Base-by-base conservation (phyloP, 257 asterid genomes). In the Lantana camara region DNA sequence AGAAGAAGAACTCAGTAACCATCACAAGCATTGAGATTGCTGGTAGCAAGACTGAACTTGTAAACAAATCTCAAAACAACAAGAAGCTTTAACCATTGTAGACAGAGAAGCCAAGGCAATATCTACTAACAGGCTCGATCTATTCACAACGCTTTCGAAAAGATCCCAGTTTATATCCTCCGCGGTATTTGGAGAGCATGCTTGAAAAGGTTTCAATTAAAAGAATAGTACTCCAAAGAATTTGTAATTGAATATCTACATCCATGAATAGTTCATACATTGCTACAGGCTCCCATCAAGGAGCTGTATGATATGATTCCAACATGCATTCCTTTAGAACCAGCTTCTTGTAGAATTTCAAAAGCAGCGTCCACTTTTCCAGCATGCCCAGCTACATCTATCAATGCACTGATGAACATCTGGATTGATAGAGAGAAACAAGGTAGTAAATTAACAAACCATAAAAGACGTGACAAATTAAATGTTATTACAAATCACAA, bases 221-320 rank as follows among this genome's bases (percentile, higher is more conserved):
- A 63, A 63, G 34, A 53, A 55, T 37, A 44, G 22, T 42, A 64
- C 44, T 32, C 70, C 9, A 32, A 22, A 60, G 7, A 44, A 67
- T 14, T 13, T 69, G 35, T 15, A 67, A 55, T 1, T 17, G 30
- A 45, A 60, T n/a, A 9, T 27, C 8, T 32, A 41, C 29, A 38
- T 17, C 64, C 47, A 56, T 35, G 20, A 59, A 56, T 22, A 63
- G 47, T 47, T 50, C 86, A 55, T 84, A 93, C 99, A 73, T 90
- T 93, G 84, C 95, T 76, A 75, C 97, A 93, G 68, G 99, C 99
- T 75, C 99, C 99, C 99, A 93, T 93, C 85, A 93, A 77, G 75
- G 99, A 90, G 85, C 97, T 86, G 70, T 90, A 88, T 42, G 99
- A 81, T 77, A 93, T 77, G 57, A 78, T 77, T 67, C 99, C 99